Evolutionary conservation across 331 rosid species (phyloP), one percentile per base, ranked within the genome.

Genomic region (Pyracantha coccinea): DNA sequence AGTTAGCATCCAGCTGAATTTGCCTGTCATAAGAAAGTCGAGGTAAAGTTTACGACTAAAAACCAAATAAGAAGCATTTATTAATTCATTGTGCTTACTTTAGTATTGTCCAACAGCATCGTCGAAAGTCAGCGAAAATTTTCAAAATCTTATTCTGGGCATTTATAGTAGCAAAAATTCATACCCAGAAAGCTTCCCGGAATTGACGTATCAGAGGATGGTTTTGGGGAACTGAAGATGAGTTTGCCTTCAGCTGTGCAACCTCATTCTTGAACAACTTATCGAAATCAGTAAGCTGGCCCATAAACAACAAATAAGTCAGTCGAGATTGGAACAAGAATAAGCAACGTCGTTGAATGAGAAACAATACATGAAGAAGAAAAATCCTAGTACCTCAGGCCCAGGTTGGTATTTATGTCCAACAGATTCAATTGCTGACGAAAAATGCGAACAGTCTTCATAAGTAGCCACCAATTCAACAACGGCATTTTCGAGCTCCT

Each of bases 131-230:
- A 58, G 24, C 17, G 2, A 32, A 33, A 57, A 8, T 6, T 54
- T 54, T 57, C 13, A 33, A 57, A n/a, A 54, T 20, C 27, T 54
- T 71, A 55, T 21, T 73, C 17, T 60, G 68, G 13, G 20, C 19
- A n/a, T 41, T 41, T 33, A 64, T 23, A 64, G 29, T 38, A 69
- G 60, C 24, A 58, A 74, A 69, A 71, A 32, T 74, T 73, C 85
- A 83, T 90, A 94, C 99, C 99, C 99, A 94, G 20, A 94, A 80
- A 78, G 93, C 96, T 83, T 94, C 93, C 85, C 82, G 86, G 76
- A 90, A 94, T 75, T 92, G 91, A 73, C 91, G 96, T 38, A 86
- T 23, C 29, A 89, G 38, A 64, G 87, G 66, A 73, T 87, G 35
- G 35, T 28, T 87, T 63, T 68, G 74, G 53, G 81, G 77, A 77